Evolutionary conservation across 768 basidiomycete species (phyloP).

Genomic region (Leccinum subtestaceum): DNA sequence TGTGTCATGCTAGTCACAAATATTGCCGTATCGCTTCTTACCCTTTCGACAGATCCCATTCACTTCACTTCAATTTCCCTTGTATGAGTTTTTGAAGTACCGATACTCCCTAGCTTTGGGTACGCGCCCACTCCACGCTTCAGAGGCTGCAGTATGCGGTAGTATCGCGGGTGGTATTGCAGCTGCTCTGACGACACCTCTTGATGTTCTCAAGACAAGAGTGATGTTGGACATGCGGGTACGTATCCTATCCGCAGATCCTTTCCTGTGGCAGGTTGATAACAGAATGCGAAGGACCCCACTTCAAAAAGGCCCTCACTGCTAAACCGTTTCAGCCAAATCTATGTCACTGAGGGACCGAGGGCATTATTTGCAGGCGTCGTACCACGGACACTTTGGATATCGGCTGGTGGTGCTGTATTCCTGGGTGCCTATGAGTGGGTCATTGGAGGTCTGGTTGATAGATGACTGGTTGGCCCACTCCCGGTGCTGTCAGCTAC

Average conservation of each 20-base stretch:
- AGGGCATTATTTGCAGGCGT: conserved; percentile 81
- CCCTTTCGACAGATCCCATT: conserved; percentile 75
- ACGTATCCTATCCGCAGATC: conserved; percentile 19
- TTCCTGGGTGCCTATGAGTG: conserved; percentile 97
- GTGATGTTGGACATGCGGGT: conserved; percentile 94
- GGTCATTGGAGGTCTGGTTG: conserved; percentile 52
- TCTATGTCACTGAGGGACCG: conserved; percentile 69
- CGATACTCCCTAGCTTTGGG: conserved; percentile 53
- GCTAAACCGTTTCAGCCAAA: conserved; percentile 53
- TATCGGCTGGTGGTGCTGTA: conserved; percentile 93
- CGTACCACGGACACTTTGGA: conserved; percentile 92
- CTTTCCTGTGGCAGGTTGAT: not conserved
- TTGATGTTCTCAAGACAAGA: conserved; percentile 95
- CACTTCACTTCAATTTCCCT: conserved; percentile 91
- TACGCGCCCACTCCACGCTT: conserved; percentile 58
- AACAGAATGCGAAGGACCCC: conserved; percentile 41
- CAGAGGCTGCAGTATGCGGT: conserved; percentile 86
- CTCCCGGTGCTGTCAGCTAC: not conserved
- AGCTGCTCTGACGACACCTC: conserved; percentile 86
- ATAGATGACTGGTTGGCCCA: conserved; percentile 12
- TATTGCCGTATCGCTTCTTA: conserved; percentile 3
- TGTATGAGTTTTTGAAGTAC: conserved; percentile 86
- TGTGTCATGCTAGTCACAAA: conserved; percentile 15
- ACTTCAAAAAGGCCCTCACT: conserved; percentile 54
- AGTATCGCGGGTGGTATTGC: conserved; percentile 88